phyloP scores from a whole-genome alignment of 2,329 filamentous ascomycete genomes.

The Pseudonectria foliicola region DNA sequence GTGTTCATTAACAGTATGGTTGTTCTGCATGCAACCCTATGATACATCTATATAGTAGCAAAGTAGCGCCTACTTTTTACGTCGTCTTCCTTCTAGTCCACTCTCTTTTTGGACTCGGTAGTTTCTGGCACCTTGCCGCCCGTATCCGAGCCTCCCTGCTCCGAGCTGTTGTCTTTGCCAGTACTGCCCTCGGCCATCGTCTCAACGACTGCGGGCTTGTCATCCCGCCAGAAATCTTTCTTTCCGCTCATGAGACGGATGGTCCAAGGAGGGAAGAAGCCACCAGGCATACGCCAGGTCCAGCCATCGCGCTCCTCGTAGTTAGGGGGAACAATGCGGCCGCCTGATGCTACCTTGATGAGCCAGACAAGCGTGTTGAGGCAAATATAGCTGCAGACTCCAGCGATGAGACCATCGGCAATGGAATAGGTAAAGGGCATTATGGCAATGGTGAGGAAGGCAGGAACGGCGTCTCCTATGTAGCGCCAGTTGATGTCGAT shows the following conservation, averaged over 20 bases:
- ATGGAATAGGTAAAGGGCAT: conserved; percentile 93
- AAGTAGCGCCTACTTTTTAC: not conserved
- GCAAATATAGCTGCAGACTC: conserved; percentile 68
- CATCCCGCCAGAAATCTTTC: conserved; percentile 62
- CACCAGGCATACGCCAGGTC: conserved; percentile 71
- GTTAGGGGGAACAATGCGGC: conserved; percentile 66
- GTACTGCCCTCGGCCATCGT: conserved; percentile 10
- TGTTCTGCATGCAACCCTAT: too few species aligned
- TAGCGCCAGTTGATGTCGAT: conserved; percentile 87
- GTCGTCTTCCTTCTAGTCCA: not conserved
- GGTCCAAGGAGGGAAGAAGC: conserved; percentile 69
- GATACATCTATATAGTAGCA: too few species aligned
- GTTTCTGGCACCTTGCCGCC: conserved; percentile 12
- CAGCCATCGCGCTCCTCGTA: conserved; percentile 72
- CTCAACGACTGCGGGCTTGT: conserved; percentile 14
- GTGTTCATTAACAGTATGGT: too few species aligned
- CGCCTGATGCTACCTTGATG: conserved; percentile 57
- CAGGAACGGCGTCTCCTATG: conserved; percentile 74
- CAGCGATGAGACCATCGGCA: conserved; percentile 76
- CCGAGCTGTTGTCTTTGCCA: conserved; percentile 13
- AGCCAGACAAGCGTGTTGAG: conserved; percentile 68
- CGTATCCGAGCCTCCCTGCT: conserved; percentile 18
- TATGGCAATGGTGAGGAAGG: conserved; percentile 73
- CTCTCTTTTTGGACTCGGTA: conserved; percentile 1
- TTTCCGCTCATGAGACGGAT: conserved; percentile 57